These are phyloP conservation scores for Arxiozyma telluris DNA, from an alignment of 1,139 yeast genomes.

Conservation along the genomic window DNA sequence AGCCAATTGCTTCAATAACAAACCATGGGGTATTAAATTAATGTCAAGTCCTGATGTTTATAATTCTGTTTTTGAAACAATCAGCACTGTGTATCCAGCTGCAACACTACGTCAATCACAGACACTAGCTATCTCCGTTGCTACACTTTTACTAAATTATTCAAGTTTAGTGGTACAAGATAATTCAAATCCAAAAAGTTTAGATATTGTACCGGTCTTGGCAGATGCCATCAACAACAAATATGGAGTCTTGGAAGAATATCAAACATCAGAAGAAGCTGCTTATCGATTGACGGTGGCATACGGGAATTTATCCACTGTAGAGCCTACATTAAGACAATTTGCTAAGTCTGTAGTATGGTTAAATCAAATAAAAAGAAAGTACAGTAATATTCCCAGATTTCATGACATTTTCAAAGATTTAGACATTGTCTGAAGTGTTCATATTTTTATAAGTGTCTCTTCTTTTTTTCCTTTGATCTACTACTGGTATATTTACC, in stretches of 20 bases:
- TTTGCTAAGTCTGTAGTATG: slow-evolving; percentile 27
- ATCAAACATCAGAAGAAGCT: slow-evolving; percentile 39
- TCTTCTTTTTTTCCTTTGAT: neutral
- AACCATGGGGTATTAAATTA: slow-evolving; percentile 37
- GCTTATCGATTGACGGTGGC: slow-evolving; percentile 48
- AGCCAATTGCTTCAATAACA: slow-evolving; percentile 41
- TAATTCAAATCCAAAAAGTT: slow-evolving; percentile 12
- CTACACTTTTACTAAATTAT: slow-evolving; percentile 48
- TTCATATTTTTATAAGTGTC: neutral
- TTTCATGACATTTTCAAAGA: slow-evolving; percentile 20
- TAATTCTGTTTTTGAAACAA: slow-evolving; percentile 25
- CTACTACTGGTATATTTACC: neutral
- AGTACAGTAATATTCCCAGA: slow-evolving; percentile 15
- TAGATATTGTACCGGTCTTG: slow-evolving; percentile 24
- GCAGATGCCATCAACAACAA: slow-evolving; percentile 26
- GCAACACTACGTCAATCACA: slow-evolving; percentile 23
- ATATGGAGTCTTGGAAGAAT: slow-evolving; percentile 25
- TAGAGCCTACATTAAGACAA: slow-evolving; percentile 27
- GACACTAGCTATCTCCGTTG: slow-evolving; percentile 37
- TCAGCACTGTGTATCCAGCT: slow-evolving; percentile 17
- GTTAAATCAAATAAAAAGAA: slow-evolving; percentile 20
- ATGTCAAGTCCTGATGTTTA: slow-evolving; percentile 29
- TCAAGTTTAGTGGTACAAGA: slow-evolving; percentile 31
- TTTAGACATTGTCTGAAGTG: slow-evolving; percentile 3
- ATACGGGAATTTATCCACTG: slow-evolving; percentile 38